Conservation (phyloP, 2,329 filamentous ascomycete species). For the Exophiala sideris region DNA sequence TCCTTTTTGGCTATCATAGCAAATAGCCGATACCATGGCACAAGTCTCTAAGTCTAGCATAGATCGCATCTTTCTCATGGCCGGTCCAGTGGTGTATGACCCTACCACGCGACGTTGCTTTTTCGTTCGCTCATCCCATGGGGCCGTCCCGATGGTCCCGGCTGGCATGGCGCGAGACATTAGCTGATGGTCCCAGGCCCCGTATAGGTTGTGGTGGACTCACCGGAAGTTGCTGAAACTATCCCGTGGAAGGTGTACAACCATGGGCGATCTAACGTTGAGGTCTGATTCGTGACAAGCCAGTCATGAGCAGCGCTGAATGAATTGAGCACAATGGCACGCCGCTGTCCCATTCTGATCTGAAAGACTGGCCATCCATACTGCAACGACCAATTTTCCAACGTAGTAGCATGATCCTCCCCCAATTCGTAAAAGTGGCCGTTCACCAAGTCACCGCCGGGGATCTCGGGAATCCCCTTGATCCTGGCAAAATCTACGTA, state of each 20-base stretch:
- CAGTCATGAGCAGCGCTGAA: neutral
- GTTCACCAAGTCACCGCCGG: neutral
- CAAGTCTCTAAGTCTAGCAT: slow-evolving; percentile 16
- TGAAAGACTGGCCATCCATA: slow-evolving; percentile 2
- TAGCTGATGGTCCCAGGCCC: too few species aligned
- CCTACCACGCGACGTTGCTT: slow-evolving; percentile 17
- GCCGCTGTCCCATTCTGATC: neutral
- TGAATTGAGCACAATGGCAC: neutral
- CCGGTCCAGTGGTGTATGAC: slow-evolving; percentile 12
- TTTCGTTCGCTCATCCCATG: slow-evolving; percentile 19
- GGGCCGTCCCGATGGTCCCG: slow-evolving; percentile 16
- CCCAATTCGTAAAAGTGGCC: neutral
- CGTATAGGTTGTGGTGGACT: neutral
- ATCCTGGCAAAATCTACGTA: neutral
- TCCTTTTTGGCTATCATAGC: neutral
- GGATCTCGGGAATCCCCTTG: neutral
- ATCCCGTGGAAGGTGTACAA: slow-evolving; percentile 4
- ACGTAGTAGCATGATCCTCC: neutral
- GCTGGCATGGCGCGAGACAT: neutral
- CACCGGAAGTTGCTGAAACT: neutral
- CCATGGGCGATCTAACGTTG: neutral
- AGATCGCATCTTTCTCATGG: slow-evolving; percentile 7
- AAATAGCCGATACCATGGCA: slow-evolving; percentile 8
- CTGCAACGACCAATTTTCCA: neutral
- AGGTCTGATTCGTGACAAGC: neutral